Percentiles rank a stretch among this genome's conserved stretches.
Evolutionary conservation across 345 rosid genomes (phyloP).

Genomic region (Eucalyptus pauciflora): DNA sequence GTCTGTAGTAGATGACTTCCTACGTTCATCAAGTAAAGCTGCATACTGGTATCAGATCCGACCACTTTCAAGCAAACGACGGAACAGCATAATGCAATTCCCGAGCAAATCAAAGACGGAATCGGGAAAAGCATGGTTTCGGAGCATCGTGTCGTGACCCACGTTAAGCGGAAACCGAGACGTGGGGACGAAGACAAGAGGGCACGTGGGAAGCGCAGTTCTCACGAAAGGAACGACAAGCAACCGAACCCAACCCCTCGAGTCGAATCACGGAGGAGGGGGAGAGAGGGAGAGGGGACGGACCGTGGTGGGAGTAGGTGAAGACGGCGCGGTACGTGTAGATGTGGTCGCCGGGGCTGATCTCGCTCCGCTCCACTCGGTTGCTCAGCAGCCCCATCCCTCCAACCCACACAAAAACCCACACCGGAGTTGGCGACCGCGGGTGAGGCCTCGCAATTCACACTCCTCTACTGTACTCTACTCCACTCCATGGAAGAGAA

Average conservation of each 20-base stretch:
- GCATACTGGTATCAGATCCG: background rate
- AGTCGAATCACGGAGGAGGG: background rate
- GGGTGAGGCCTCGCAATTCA: background rate
- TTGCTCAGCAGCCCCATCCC: conserved; percentile 82
- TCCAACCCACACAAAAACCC: background rate
- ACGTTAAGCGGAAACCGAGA: background rate
- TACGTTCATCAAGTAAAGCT: background rate
- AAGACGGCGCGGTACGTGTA: conserved; percentile 95
- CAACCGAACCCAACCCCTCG: background rate
- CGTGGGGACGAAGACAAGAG: background rate
- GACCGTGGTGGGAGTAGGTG: conserved; percentile 96
- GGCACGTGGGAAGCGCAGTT: background rate
- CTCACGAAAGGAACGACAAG: background rate
- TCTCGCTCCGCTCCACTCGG: conserved; percentile 61
- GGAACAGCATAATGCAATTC: background rate
- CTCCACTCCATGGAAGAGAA: background rate
- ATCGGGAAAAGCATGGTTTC: background rate
- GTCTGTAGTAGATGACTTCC: background rate
- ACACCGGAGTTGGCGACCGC: background rate
- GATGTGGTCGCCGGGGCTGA: conserved; percentile 88
- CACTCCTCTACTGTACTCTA: background rate
- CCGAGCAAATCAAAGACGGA: background rate
- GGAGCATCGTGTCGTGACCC: background rate
- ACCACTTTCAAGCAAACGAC: background rate
- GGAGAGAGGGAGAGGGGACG: background rate